Base-by-base conservation (phyloP, 1,139 yeast species). In the Lodderomyces beijingensis region DNA sequence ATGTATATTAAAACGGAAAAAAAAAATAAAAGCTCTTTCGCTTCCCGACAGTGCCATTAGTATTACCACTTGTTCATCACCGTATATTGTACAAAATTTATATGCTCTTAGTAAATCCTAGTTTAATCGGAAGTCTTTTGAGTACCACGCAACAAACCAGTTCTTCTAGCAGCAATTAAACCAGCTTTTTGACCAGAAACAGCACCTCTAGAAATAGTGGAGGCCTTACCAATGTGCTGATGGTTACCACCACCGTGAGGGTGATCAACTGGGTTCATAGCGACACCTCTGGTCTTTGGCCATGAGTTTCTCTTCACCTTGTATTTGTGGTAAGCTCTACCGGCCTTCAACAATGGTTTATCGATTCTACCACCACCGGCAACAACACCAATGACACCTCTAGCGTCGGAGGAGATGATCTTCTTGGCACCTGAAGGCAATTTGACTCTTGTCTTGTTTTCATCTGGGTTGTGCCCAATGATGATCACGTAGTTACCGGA, bases 181-280 rank as follows among this genome's bases (percentile, higher is more conserved):
- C 98, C 98, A 70, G 95, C 96, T 94, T 91, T 91, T 80, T 91
- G 98, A 88, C 98, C 98, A 63, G 98, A 77, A 70, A 91, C 98
- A 60, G 98, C 97, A 73, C 95, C 95, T 85, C 98, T 88, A 58
- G 96, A 83, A 64, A 91, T 91, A 65, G 98, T 91, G 62, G 98
- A 91, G 67, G 98, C 98, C 84, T 91, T 91, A 89, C 98, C 97
- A 81, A 91, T 91, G 74, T 91, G 98, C 81, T 91, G 98, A 77
- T 91, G 98, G 96, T 91, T 91, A 91, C 98, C 98, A 89, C 98
- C 98, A 85, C 98, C 98, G 74, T 89, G 97, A 70, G 97, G 97
- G 79, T 89, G 97, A 72, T 89, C 97, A 68, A 89, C 97, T 74
- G 97, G 97, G 79, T 88, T 85, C 96, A 88, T 88, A 70, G 96